phyloP scores from a whole-genome alignment of 108 stramenopile species.

The Seminavis robusta region DNA sequence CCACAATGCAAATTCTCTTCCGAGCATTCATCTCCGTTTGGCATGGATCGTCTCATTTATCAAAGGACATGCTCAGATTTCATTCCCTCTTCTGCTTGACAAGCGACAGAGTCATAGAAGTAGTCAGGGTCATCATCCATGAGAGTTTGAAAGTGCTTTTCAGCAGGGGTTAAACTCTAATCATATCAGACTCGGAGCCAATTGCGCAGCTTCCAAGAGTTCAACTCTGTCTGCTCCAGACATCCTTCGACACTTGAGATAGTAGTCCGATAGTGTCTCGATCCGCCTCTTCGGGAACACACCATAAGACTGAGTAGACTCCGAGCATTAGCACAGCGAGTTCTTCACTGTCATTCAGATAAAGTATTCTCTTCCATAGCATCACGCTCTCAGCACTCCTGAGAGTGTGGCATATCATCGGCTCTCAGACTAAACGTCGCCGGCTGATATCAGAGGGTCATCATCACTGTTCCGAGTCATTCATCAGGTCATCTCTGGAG shows the following conservation, averaged over 20 bases:
- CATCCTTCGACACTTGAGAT: too few species aligned
- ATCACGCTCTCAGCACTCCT: not conserved
- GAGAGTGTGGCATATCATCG: not conserved
- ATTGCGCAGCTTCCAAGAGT: too few species aligned
- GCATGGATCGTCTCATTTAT: slow-evolving; percentile 2
- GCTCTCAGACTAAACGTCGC: not conserved
- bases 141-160: not conserved
- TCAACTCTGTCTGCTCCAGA: not conserved
- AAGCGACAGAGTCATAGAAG: not conserved
- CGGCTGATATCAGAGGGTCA: not conserved
- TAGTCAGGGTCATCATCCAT: not conserved
- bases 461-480: not conserved
- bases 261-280: too few species aligned
- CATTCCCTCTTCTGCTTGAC: not conserved
- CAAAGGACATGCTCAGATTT: not conserved
- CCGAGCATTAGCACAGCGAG: not conserved
- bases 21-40: slow-evolving; percentile 3
- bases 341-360: not conserved
- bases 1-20: slow-evolving; percentile 22
- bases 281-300: too few species aligned
- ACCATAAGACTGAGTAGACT: too few species aligned
- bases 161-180: not conserved
- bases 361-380: not conserved
- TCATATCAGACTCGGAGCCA: too few species aligned
- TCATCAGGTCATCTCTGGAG: slow-evolving; percentile 2